Conservation (phyloP, 345 rosid genomes). For the sweet orange (Citrus sinensis) region DNA sequence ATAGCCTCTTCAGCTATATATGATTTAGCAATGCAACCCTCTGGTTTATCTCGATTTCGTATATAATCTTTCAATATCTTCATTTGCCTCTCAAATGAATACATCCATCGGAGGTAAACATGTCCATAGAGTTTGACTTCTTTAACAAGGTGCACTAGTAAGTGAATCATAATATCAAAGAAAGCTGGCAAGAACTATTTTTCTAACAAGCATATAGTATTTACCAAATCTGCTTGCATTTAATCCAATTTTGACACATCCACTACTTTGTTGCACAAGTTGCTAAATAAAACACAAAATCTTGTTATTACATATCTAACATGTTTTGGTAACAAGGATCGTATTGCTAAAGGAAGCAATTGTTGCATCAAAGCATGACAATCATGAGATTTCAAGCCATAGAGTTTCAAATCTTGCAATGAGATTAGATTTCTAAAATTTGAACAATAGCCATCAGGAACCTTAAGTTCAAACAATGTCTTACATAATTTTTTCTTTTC, state of each 20-base stretch:
- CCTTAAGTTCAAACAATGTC: not conserved
- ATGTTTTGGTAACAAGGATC: not conserved
- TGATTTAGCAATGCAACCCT: constrained; percentile 9
- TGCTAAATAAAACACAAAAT: not conserved
- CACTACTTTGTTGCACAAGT: not conserved
- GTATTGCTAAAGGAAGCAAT: not conserved
- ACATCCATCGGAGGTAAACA: not conserved
- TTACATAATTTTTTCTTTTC: not conserved
- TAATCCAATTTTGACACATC: not conserved
- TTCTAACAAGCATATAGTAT: not conserved
- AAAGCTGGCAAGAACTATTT: not conserved
- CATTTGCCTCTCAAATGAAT: not conserved
- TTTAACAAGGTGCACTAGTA: not conserved
- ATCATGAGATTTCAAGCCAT: not conserved
- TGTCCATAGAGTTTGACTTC: not conserved
- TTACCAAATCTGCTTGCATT: not conserved
- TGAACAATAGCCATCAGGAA: not conserved
- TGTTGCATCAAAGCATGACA: not conserved
- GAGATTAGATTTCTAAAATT: not conserved
- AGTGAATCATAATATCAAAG: not conserved
- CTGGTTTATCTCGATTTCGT: not conserved
- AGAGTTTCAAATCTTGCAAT: not conserved
- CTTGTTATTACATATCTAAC: not conserved
- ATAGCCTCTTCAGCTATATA: not conserved
- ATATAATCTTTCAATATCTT: not conserved